Evolutionary conservation across 768 basidiomycete species (phyloP).

Genomic region (Mycena vulgaris): DNA sequence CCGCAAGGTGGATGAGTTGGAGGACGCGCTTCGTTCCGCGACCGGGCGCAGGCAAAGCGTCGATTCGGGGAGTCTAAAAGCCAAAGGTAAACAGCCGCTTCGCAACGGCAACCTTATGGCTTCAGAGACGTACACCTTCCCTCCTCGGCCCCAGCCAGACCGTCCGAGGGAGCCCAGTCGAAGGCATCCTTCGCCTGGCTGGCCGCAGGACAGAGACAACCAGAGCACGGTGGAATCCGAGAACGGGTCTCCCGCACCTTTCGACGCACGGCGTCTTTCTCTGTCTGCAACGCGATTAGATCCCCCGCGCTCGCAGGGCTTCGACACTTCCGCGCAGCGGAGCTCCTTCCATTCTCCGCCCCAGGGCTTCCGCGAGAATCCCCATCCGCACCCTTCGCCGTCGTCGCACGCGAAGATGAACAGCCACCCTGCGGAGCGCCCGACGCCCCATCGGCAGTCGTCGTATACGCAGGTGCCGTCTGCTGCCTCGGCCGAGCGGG

Average conservation of each 20-base stretch:
- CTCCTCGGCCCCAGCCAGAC: constrained; percentile 51
- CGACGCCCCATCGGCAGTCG: constrained; percentile 17
- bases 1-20: constrained; percentile 79
- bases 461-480: constrained; percentile 1
- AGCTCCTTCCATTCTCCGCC: constrained; percentile 52
- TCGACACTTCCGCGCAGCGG: constrained; percentile 46
- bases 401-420: constrained; percentile 34
- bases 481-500: constrained; percentile 9
- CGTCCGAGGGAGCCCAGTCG: constrained; percentile 55
- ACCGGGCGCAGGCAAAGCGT: constrained; percentile 47
- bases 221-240: constrained; percentile 55
- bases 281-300: constrained; percentile 67
- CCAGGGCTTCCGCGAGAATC: constrained; percentile 49
- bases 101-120: constrained; percentile 58
- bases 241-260: constrained; percentile 63
- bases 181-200: constrained; percentile 58
- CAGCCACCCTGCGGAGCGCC: constrained; percentile 39
- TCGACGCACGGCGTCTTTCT: constrained; percentile 66
- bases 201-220: constrained; percentile 57
- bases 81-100: constrained; percentile 51
- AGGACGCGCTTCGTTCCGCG: constrained; percentile 60
- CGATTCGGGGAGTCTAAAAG: constrained; percentile 41
- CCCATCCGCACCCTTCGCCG: constrained; percentile 30
- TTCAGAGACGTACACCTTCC: constrained; percentile 63
- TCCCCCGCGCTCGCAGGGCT: constrained; percentile 51